Evolutionary conservation across 1,284 basidiomycete genomes (phyloP).

Genomic region (Cutaneotrichosporon sp.): DNA sequence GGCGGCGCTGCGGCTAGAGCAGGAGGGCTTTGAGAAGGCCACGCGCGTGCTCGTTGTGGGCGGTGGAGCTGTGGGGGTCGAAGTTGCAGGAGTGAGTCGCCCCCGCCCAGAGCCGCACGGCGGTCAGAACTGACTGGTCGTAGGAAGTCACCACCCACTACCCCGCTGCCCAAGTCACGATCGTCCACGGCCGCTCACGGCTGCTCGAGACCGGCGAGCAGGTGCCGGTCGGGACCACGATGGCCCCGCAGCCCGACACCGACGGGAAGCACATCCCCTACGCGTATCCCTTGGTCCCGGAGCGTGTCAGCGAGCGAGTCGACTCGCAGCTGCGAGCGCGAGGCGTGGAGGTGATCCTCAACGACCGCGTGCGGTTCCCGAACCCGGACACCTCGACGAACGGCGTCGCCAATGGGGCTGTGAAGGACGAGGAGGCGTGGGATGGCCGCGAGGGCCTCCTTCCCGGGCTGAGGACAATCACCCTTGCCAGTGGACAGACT

Average conservation of each 20-base stretch:
- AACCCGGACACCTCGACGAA: neutral
- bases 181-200: constrained; percentile 34
- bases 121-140: neutral
- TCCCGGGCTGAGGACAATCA: constrained; percentile 35
- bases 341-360: constrained; percentile 47
- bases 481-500: constrained; percentile 36
- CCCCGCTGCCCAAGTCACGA: constrained; percentile 33
- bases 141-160: constrained; percentile 36
- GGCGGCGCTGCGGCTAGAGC: constrained; percentile 28
- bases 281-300: constrained; percentile 12
- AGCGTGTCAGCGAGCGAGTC: constrained; percentile 33
- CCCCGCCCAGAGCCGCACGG: neutral
- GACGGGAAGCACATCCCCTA: neutral
- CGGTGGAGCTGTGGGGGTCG: constrained; percentile 56
- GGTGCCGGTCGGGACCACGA: neutral
- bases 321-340: constrained; percentile 39
- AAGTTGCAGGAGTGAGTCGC: constrained; percentile 49
- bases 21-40: constrained; percentile 40
- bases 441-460: constrained; percentile 33
- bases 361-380: constrained; percentile 40
- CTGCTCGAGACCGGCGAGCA: constrained; percentile 30
- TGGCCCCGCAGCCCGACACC: neutral
- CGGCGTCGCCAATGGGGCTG: constrained; percentile 5
- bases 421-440: constrained; percentile 21
- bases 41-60: constrained; percentile 50